Evolutionary conservation across 1,284 basidiomycete species (phyloP).

Genomic region (Inonotus obliquus): DNA sequence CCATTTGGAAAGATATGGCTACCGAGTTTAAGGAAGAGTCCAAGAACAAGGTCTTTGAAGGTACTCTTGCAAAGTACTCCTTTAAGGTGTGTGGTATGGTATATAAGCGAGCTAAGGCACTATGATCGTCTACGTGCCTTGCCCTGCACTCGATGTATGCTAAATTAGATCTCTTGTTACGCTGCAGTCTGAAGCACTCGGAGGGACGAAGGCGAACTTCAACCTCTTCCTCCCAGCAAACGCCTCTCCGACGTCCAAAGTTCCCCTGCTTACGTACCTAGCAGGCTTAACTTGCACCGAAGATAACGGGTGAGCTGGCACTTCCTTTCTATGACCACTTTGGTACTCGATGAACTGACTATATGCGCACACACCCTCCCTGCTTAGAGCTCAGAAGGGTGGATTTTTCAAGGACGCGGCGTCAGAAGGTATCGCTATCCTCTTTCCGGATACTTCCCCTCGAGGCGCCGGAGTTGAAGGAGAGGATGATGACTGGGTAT

Average conservation of each 20-base stretch:
- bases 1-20: not conserved
- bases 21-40: constrained; percentile 62
- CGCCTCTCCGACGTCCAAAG: constrained; percentile 47
- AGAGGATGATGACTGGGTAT: constrained; percentile 76
- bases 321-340: not conserved
- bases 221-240: constrained; percentile 86
- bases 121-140: not conserved
- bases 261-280: constrained; percentile 86
- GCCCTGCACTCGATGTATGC: not conserved
- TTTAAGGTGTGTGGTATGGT: constrained; percentile 58
- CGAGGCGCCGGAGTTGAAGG: constrained; percentile 87
- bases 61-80: constrained; percentile 82
- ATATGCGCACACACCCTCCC: not conserved
- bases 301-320: constrained; percentile 73
- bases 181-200: constrained; percentile 64
- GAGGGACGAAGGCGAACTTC: constrained; percentile 77
- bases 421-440: constrained; percentile 80
- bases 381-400: constrained; percentile 80
- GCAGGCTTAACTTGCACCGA: constrained; percentile 95
- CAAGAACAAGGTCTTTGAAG: constrained; percentile 75
- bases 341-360: not conserved
- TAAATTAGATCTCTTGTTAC: no score
- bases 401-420: constrained; percentile 79
- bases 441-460: constrained; percentile 96
- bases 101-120: not conserved